These are phyloP conservation scores for Nyctanthes arbortristis DNA, from an alignment of 257 asterid genomes.

Conservation along the genomic window DNA sequence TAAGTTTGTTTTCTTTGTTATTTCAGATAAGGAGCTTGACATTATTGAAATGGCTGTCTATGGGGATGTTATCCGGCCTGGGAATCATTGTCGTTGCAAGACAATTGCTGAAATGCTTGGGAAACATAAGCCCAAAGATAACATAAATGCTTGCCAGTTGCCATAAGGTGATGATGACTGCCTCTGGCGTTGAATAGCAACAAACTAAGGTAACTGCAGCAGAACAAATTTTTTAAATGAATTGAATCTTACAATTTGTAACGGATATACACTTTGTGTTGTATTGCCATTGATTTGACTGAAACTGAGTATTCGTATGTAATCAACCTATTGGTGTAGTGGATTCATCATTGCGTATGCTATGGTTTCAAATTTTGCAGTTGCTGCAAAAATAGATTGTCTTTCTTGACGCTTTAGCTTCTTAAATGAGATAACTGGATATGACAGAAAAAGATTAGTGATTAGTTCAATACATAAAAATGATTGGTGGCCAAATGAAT, in stretches of 20 bases:
- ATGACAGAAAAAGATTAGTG: not conserved
- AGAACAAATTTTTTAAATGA: not conserved
- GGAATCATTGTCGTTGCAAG: slow-evolving; percentile 87
- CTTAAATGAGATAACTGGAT: not conserved
- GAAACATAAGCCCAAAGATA: slow-evolving; percentile 64
- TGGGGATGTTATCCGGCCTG: slow-evolving; percentile 92
- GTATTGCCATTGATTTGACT: not conserved
- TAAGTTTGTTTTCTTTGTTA: not conserved
- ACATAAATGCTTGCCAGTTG: slow-evolving; percentile 63
- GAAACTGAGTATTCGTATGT: slow-evolving; percentile 18
- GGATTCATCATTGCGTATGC: not conserved
- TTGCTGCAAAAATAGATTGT: not conserved
- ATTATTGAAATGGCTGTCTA: slow-evolving; percentile 90
- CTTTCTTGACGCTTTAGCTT: not conserved
- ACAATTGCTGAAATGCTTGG: slow-evolving; percentile 93
- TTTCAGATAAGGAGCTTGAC: slow-evolving; percentile 83
- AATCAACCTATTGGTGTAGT: not conserved
- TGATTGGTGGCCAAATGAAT: not conserved
- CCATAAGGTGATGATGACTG: slow-evolving; percentile 35
- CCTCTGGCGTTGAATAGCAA: slow-evolving; percentile 17
- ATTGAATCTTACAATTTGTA: slow-evolving; percentile 1
- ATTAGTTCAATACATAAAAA: not conserved
- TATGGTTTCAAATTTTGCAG: not conserved
- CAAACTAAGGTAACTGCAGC: not conserved
- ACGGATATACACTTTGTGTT: slow-evolving; percentile 3